Conservation (phyloP, 2,329 filamentous ascomycete genomes). For the Nemania serpens region DNA sequence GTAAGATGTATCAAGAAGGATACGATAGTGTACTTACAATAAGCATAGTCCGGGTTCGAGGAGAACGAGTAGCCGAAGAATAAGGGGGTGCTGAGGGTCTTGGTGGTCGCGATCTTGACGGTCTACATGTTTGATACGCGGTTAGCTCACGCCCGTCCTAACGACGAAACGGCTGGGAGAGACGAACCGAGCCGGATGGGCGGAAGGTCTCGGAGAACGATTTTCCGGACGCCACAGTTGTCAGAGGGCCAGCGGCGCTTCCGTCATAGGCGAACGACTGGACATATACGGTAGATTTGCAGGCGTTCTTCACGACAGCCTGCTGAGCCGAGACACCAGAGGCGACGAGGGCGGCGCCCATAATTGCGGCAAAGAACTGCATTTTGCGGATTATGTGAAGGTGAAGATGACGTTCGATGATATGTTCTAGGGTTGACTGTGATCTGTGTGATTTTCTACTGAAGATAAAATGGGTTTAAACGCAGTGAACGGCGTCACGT, state of each 20-base stretch:
- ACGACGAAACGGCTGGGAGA: too few species aligned
- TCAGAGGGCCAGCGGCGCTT: constrained; percentile 40
- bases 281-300: constrained; percentile 42
- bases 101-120: constrained; percentile 48
- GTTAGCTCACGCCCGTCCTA: constrained; percentile 19
- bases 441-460: too few species aligned
- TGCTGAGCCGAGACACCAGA: constrained; percentile 42
- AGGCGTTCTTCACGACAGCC: constrained; percentile 45
- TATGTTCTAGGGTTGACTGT: too few species aligned
- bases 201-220: constrained; percentile 44
- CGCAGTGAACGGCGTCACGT: too few species aligned
- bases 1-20: background rate
- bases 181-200: constrained; percentile 44
- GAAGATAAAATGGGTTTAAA: too few species aligned
- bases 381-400: constrained; percentile 28
- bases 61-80: constrained; percentile 51
- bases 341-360: constrained; percentile 41
- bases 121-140: constrained; percentile 39
- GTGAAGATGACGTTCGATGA: background rate
- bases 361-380: constrained; percentile 38
- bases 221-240: constrained; percentile 33
- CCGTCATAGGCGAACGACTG: constrained; percentile 46
- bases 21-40: constrained; percentile 42
- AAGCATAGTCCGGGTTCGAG: constrained; percentile 44
- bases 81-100: constrained; percentile 44